Evolutionary conservation across 2,329 filamentous ascomycete species (phyloP).

Genomic region (Fusarium tuaranense): DNA sequence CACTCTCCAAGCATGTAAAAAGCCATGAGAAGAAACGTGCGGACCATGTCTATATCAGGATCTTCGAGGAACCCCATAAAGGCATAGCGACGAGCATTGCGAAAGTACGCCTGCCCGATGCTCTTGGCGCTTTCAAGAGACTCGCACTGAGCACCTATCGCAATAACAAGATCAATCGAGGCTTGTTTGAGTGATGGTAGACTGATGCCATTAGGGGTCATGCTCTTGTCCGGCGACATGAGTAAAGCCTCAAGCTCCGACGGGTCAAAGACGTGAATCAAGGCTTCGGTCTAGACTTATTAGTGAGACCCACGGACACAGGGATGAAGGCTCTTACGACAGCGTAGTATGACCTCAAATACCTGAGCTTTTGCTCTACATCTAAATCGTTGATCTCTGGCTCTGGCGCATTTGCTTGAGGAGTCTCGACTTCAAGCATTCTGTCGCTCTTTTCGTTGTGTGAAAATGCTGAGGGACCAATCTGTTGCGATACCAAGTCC

Average conservation of each 20-base stretch:
- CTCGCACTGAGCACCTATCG: slow-evolving; percentile 43
- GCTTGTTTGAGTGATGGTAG: slow-evolving; percentile 18
- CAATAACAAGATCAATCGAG: slow-evolving; percentile 35
- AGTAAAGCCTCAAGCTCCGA: slow-evolving; percentile 45
- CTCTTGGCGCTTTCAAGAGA: slow-evolving; percentile 25
- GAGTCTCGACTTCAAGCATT: slow-evolving; percentile 44
- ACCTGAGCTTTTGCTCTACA: slow-evolving; percentile 11
- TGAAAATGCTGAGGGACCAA: slow-evolving; percentile 42
- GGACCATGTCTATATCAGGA: slow-evolving; percentile 42
- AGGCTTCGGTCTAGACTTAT: slow-evolving; percentile 47
- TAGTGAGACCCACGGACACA: not conserved
- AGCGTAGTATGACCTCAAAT: slow-evolving; percentile 26
- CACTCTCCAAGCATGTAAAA: slow-evolving; percentile 76
- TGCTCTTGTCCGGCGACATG: slow-evolving; percentile 5
- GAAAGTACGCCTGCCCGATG: slow-evolving; percentile 55
- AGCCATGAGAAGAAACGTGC: slow-evolving; percentile 66
- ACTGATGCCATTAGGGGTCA: not conserved
- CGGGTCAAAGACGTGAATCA: slow-evolving; percentile 49
- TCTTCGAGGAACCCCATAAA: slow-evolving; percentile 43
- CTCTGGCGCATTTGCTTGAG: slow-evolving; percentile 6
- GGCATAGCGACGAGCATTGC: slow-evolving; percentile 50
- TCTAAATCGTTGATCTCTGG: not conserved
- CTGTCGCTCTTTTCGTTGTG: slow-evolving; percentile 45
- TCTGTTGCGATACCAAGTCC: slow-evolving; percentile 41
- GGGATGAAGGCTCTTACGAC: slow-evolving; percentile 20